A percentile compares a stretch with the other conserved stretches of the same genome.
Conservation (phyloP, 257 asterid genomes). For the Rubia yunnanensis region DNA sequence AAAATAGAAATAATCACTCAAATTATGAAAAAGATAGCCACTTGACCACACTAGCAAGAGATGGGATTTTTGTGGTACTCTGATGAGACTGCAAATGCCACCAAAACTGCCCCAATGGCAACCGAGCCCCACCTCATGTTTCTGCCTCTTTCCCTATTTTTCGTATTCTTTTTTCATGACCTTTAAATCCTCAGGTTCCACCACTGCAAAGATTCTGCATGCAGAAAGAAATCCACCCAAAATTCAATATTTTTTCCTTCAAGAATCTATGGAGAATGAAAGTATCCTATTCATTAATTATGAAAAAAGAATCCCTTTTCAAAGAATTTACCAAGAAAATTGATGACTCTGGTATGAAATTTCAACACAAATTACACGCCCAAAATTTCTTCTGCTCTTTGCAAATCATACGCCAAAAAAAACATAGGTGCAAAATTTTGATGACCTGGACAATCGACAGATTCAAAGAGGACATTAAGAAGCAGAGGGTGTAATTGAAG, state of each 20-base stretch:
- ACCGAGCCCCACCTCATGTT: conserved; percentile 39
- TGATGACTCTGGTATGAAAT: neutral
- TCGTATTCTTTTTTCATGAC: conserved; percentile 18
- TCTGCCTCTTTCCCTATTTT: conserved; percentile 24
- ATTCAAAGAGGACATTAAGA: no score
- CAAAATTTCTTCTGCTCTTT: no score
- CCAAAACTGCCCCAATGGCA: conserved; percentile 39
- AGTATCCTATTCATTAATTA: neutral
- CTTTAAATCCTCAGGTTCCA: conserved; percentile 44
- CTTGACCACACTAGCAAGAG: conserved; percentile 73
- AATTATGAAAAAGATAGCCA: conserved; percentile 9
- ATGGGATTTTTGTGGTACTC: conserved; percentile 34
- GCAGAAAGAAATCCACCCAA: neutral
- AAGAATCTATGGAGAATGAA: neutral
- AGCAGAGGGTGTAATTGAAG: no score
- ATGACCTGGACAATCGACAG: no score
- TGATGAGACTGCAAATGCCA: conserved; percentile 35
- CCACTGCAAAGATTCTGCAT: conserved; percentile 36
- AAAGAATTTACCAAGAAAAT: neutral
- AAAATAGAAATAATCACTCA: neutral
- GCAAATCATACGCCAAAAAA: no score
- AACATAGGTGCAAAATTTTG: no score
- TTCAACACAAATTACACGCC: neutral
- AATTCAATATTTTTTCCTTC: neutral
- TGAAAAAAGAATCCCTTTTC: neutral